Conservation (phyloP, 2,329 filamentous ascomycete genomes). For the Septoria petroselini region DNA sequence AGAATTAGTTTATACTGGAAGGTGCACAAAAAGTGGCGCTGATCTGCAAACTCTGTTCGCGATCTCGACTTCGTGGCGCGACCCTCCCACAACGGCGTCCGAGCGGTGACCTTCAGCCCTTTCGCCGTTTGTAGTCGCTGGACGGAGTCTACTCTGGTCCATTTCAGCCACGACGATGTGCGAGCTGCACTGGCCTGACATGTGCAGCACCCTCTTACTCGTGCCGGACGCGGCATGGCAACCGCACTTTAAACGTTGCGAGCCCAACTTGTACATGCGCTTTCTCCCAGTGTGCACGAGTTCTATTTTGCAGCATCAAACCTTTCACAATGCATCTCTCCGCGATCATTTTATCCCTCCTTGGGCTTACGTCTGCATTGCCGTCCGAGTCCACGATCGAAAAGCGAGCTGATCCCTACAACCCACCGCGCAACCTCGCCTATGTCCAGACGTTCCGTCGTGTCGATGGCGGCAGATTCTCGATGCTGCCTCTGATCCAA, state of each 20-base stretch:
- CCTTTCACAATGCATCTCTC: neutral
- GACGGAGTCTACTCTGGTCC: neutral
- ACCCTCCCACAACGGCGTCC: slow-evolving; percentile 7
- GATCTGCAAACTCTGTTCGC: slow-evolving; percentile 15
- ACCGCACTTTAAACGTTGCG: neutral
- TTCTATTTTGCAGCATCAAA: too few relatives aligned
- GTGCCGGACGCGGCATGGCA: neutral
- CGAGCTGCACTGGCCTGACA: slow-evolving; percentile 5
- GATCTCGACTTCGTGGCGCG: slow-evolving; percentile 16
- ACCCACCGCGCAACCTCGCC: slow-evolving; percentile 23
- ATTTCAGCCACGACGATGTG: slow-evolving; percentile 2
- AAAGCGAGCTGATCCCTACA: slow-evolving; percentile 20
- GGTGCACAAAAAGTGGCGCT: slow-evolving; percentile 1
- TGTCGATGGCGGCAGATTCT: slow-evolving; percentile 27
- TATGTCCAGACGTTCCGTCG: slow-evolving; percentile 34
- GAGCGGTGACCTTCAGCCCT: neutral
- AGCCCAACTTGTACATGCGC: neutral
- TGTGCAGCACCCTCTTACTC: neutral
- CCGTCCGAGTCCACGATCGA: slow-evolving; percentile 6
- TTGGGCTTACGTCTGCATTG: slow-evolving; percentile 5
- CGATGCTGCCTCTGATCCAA: slow-evolving; percentile 30
- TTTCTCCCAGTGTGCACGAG: too few relatives aligned
- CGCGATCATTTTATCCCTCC: slow-evolving; percentile 3
- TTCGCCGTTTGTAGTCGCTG: slow-evolving; percentile 1
- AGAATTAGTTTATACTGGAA: too few relatives aligned